Conservation (phyloP, 2,329 filamentous ascomycete species). For the Penicillium glabrum region DNA sequence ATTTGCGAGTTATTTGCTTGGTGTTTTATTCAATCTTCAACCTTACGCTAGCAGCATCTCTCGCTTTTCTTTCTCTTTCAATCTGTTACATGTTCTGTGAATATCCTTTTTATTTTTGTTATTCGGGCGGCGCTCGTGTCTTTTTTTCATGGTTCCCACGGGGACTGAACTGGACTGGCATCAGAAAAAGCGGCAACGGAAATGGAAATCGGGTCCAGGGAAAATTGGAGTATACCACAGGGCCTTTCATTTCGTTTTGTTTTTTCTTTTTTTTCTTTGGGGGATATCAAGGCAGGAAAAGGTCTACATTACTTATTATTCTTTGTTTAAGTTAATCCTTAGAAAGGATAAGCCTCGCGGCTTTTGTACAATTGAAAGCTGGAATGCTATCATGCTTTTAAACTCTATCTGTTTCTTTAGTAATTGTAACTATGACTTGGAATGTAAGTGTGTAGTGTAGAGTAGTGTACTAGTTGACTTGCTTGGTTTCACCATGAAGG, state of each 20-base stretch:
- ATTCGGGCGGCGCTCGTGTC: conserved; percentile 17
- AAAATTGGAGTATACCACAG: conserved; percentile 20
- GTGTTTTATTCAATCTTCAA: conserved; percentile 8
- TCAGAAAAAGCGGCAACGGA: conserved; percentile 22
- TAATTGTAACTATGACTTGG: background rate
- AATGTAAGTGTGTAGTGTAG: background rate
- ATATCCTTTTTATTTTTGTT: conserved; percentile 13
- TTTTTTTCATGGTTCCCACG: conserved; percentile 11
- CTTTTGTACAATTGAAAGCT: conserved; percentile 21
- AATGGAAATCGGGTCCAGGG: conserved; percentile 10
- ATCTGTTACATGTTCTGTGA: conserved; percentile 17
- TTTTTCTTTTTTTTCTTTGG: conserved; percentile 6
- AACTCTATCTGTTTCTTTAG: background rate
- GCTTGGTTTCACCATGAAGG: conserved; percentile 15
- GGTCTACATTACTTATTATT: background rate
- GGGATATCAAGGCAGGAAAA: conserved; percentile 4
- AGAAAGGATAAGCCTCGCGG: conserved; percentile 17
- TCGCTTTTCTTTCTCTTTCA: background rate
- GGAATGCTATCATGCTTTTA: conserved; percentile 18
- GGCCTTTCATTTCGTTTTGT: conserved; percentile 10
- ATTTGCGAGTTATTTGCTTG: conserved; percentile 7
- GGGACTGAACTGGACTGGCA: conserved; percentile 17
- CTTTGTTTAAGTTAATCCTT: conserved; percentile 5
- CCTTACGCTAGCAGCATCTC: conserved; percentile 17
- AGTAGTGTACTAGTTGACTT: conserved; percentile 1